Evolutionary conservation across 345 rosid species (phyloP).

Genomic region (Trapa bicornis): DNA sequence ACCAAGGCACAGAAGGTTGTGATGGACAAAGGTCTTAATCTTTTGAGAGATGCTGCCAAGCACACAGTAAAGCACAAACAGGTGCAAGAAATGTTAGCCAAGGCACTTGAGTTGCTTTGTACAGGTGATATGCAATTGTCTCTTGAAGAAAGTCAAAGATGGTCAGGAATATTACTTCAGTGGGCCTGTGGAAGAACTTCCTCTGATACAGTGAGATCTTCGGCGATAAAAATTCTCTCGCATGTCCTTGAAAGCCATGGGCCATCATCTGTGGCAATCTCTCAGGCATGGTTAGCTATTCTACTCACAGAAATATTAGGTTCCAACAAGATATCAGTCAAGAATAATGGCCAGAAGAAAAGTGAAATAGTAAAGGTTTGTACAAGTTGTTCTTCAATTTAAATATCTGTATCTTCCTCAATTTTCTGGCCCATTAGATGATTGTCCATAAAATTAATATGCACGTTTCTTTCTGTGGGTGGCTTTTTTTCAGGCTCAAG

Average conservation of each 20-base stretch:
- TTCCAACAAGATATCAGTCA: slow-evolving; percentile 39
- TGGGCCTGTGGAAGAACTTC: slow-evolving; percentile 66
- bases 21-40: slow-evolving; percentile 74
- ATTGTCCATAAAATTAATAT: not conserved
- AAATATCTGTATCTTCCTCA: not conserved
- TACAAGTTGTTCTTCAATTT: slow-evolving; percentile 7
- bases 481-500: slow-evolving; percentile 39
- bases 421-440: not conserved
- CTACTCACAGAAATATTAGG: slow-evolving; percentile 50
- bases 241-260: slow-evolving; percentile 71
- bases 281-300: slow-evolving; percentile 93
- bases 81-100: slow-evolving; percentile 79
- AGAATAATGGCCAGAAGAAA: slow-evolving; percentile 47
- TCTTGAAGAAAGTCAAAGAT: slow-evolving; percentile 84
- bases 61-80: slow-evolving; percentile 49
- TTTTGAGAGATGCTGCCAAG: slow-evolving; percentile 71
- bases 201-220: slow-evolving; percentile 45
- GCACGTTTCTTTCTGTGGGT: not conserved
- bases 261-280: slow-evolving; percentile 60
- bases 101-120: slow-evolving; percentile 68
- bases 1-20: slow-evolving; percentile 45
- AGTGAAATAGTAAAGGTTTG: slow-evolving; percentile 56
- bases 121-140: slow-evolving; percentile 51
- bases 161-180: slow-evolving; percentile 74
- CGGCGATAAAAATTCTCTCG: slow-evolving; percentile 71